Evolutionary conservation across 768 basidiomycete species (phyloP), one percentile per base, ranked within the genome.

Genomic region (Russula ochroleuca): DNA sequence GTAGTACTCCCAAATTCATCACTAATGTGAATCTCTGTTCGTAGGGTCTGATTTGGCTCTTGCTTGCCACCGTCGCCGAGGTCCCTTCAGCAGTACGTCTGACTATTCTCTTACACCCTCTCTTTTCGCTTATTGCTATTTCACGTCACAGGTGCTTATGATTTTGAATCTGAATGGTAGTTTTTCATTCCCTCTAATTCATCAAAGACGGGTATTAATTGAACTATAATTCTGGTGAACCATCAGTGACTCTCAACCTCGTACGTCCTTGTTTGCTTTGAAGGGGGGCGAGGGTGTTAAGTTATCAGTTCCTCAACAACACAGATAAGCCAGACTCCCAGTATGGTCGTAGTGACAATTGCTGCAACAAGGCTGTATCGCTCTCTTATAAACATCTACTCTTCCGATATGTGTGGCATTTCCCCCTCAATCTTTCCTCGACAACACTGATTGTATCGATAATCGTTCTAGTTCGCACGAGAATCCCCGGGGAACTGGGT

Each of bases 111-210:
- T n/a, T n/a, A n/a, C 2, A 7, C 11, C 19, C 21, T 15, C 17
- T 41, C n/a, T 35, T 50, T 37, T 7, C 7, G 17, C 19, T 51
- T 19, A 47, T 45, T 14, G 1, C 10, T 15, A 47, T 45, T n/a
- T 25, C 28, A 31, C 21, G 17, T 19, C 41, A 8, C 31, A 59
- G 62, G 41, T 59, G 11, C 53, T 59, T 23, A 37, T 63, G 8
- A 25, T 1, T 15, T 45, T 63, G 14, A 53, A 63, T 37, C 6
- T 63, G 7, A 63, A 63, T 58, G 62, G 57, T 58, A 28, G 2
- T 14, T 59, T 31, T 31, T 23, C 5, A 2, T 21, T 5, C 2
- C 31, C 5, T 33, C 28, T 1, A 0, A 2, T 31, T 8, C 25
- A n/a, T 56, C 28, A 21, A 11, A 19, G 17, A 38, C 14, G 15